A percentile compares a stretch with the other conserved stretches of the same genome.
Conservation (phyloP, 2,329 filamentous ascomycete species). For the Fragosphaeria purpurea region DNA sequence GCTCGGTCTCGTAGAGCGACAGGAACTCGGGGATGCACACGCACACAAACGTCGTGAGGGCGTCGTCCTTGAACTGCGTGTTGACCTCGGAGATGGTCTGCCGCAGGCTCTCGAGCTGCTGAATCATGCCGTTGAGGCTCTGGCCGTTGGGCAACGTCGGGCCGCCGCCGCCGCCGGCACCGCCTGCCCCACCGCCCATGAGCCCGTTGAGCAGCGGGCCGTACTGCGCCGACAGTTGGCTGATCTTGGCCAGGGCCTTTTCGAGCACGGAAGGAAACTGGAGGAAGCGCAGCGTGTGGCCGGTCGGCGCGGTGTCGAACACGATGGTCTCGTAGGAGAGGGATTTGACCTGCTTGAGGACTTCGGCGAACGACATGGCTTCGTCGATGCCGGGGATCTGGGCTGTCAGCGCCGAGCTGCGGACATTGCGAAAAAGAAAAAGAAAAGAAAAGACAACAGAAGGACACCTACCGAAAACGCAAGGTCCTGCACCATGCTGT, state of each 20-base stretch:
- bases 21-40: constrained; percentile 98
- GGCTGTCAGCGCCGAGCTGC: neutral
- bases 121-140: constrained; percentile 81
- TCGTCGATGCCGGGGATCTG: constrained; percentile 98
- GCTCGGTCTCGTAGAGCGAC: constrained; percentile 94
- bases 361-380: constrained; percentile 98
- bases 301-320: constrained; percentile 96
- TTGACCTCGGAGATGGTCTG: constrained; percentile 95
- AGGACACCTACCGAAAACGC: constrained; percentile 68
- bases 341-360: constrained; percentile 97
- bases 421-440: neutral
- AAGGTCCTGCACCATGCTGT: constrained; percentile 97
- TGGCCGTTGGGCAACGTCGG: constrained; percentile 72
- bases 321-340: constrained; percentile 98
- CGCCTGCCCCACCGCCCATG: constrained; percentile 48
- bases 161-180: constrained; percentile 37
- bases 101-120: constrained; percentile 87
- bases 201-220: constrained; percentile 92
- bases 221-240: constrained; percentile 86
- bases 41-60: constrained; percentile 93
- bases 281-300: constrained; percentile 95
- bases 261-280: constrained; percentile 97
- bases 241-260: constrained; percentile 95
- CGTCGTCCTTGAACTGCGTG: constrained; percentile 93
- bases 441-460: constrained; percentile 5